These are phyloP conservation scores for Cotoneaster glaucophyllus DNA, from an alignment of 306 rosid genomes.

Conservation along the genomic window DNA sequence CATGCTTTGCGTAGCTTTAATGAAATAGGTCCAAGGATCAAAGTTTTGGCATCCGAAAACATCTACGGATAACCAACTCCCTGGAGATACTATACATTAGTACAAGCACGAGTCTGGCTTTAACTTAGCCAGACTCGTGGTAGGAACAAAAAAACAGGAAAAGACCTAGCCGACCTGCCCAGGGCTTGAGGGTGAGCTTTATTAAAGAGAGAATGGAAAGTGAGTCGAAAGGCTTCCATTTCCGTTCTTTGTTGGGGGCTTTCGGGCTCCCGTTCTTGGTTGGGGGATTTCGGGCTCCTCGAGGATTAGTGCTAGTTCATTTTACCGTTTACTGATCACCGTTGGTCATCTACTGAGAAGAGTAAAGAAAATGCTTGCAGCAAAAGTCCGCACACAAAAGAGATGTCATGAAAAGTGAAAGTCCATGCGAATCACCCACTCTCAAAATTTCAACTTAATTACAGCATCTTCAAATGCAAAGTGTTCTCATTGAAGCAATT, in stretches of 20 bases:
- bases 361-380: background rate
- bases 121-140: background rate
- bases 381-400: background rate
- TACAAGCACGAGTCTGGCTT: background rate
- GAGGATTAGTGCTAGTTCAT: background rate
- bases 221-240: too few relatives aligned
- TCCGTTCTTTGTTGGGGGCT: too few relatives aligned
- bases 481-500: background rate
- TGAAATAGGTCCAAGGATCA: background rate
- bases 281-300: too few relatives aligned
- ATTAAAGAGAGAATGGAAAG: too few relatives aligned
- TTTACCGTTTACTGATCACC: background rate
- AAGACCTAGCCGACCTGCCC: too few relatives aligned
- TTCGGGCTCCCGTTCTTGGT: too few relatives aligned
- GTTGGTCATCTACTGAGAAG: background rate
- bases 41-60: background rate
- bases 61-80: background rate
- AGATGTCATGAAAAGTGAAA: background rate
- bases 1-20: background rate
- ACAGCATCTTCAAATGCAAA: background rate
- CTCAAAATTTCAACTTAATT: background rate
- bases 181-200: too few relatives aligned
- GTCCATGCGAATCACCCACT: background rate
- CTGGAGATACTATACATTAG: background rate
- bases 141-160: too few relatives aligned